Percentiles rank a stretch among this genome's conserved stretches.
Evolutionary conservation across 2,329 filamentous ascomycete genomes (phyloP).

Genomic region (Fusarium avenaceum): DNA sequence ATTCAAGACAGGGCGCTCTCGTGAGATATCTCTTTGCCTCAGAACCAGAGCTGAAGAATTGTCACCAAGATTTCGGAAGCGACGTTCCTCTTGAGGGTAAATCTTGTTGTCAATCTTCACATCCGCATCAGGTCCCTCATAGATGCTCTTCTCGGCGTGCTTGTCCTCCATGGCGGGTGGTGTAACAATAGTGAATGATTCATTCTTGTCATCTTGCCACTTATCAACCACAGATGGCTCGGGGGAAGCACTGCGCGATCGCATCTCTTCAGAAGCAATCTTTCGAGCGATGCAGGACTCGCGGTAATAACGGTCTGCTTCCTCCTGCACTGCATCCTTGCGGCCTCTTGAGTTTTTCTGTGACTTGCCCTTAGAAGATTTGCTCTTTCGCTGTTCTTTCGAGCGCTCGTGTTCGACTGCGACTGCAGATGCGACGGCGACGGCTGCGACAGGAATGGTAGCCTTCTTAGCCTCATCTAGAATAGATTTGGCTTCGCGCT

Average conservation of each 20-base stretch:
- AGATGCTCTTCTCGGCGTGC: slow-evolving; percentile 62
- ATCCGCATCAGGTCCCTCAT: slow-evolving; percentile 73
- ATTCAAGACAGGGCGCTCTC: slow-evolving; percentile 70
- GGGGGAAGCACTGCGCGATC: slow-evolving; percentile 65
- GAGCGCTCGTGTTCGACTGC: slow-evolving; percentile 58
- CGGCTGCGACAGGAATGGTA: slow-evolving; percentile 63
- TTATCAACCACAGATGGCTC: slow-evolving; percentile 68
- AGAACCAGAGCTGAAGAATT: slow-evolving; percentile 54
- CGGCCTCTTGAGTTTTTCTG: slow-evolving; percentile 49
- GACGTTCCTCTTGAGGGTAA: slow-evolving; percentile 64
- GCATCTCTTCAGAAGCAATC: slow-evolving; percentile 66
- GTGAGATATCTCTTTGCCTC: slow-evolving; percentile 65
- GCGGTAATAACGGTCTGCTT: slow-evolving; percentile 70
- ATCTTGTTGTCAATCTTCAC: slow-evolving; percentile 72
- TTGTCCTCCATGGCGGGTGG: slow-evolving; percentile 65
- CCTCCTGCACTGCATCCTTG: slow-evolving; percentile 66
- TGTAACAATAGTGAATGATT: slow-evolving; percentile 64
- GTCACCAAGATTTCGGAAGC: slow-evolving; percentile 51
- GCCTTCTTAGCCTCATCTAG: slow-evolving; percentile 62
- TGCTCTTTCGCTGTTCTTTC: slow-evolving; percentile 45
- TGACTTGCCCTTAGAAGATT: slow-evolving; percentile 54
- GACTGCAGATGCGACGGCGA: slow-evolving; percentile 62
- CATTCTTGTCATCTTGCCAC: slow-evolving; percentile 59
- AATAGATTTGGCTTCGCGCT: slow-evolving; percentile 60
- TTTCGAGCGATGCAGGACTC: slow-evolving; percentile 67